Percentiles rank a stretch among this genome's conserved stretches.
Evolutionary conservation across 228 moss, liverwort and hornwort genomes (phyloP).

Genomic region (Sphagnum magellanicum): DNA sequence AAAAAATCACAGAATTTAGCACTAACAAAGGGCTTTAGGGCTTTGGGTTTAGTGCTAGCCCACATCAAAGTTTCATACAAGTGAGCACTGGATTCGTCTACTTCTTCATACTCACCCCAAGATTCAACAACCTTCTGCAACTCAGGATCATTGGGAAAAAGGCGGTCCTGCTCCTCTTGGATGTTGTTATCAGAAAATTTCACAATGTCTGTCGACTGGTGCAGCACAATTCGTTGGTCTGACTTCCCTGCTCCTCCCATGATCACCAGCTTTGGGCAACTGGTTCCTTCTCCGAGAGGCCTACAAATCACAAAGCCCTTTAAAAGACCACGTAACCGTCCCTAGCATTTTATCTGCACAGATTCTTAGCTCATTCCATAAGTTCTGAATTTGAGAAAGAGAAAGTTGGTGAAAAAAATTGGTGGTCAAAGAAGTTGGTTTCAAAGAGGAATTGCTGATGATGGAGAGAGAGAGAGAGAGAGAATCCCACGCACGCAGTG

Average conservation of each 20-base stretch:
- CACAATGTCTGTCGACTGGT: constrained; percentile 61
- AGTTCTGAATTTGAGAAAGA: background rate
- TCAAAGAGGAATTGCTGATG: background rate
- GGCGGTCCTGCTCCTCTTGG: constrained; percentile 58
- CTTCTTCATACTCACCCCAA: constrained; percentile 51
- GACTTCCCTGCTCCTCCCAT: constrained; percentile 26
- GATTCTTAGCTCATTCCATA: background rate
- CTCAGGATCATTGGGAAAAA: constrained; percentile 63
- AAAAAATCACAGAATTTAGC: too few relatives aligned
- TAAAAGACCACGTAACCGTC: background rate
- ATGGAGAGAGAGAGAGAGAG: background rate
- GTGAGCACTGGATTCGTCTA: background rate
- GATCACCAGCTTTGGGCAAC: constrained; percentile 75
- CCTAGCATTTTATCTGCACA: background rate
- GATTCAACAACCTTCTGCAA: constrained; percentile 47
- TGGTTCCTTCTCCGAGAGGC: constrained; percentile 60
- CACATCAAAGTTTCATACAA: too few relatives aligned
- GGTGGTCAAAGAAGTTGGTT: background rate
- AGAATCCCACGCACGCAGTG: constrained; percentile 31
- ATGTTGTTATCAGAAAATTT: constrained; percentile 71
- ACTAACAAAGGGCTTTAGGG: too few relatives aligned
- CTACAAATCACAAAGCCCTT: constrained; percentile 9
- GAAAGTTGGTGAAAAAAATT: background rate
- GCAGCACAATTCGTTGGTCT: constrained; percentile 25
- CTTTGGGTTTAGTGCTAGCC: too few relatives aligned